Conservation (phyloP, 2,329 filamentous ascomycete genomes). For the Aspergillus unguis region DNA sequence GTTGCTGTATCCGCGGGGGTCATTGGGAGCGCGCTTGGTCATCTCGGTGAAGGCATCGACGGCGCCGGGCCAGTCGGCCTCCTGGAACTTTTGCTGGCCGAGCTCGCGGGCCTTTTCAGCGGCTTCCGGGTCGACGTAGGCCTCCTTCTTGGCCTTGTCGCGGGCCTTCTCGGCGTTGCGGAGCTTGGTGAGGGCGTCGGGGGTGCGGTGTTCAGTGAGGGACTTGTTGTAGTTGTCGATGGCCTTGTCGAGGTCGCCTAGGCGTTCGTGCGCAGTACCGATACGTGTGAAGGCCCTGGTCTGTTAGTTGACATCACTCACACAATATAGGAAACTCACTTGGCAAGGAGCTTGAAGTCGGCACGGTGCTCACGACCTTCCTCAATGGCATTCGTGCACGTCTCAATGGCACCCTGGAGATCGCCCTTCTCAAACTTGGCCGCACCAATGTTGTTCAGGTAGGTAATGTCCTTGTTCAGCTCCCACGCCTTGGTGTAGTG, state of each 20-base stretch:
- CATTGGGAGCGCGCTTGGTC: slow-evolving; percentile 90
- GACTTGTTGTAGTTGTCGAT: slow-evolving; percentile 90
- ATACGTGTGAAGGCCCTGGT: slow-evolving; percentile 81
- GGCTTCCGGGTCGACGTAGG: slow-evolving; percentile 86
- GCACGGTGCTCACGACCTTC: slow-evolving; percentile 86
- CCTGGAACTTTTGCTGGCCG: slow-evolving; percentile 96
- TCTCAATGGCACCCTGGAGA: slow-evolving; percentile 79
- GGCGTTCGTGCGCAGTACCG: slow-evolving; percentile 87
- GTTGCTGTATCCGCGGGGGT: slow-evolving; percentile 94
- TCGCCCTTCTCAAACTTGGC: slow-evolving; percentile 96
- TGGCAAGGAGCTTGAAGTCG: slow-evolving; percentile 97
- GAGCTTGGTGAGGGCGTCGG: slow-evolving; percentile 89
- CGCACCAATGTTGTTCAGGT: slow-evolving; percentile 92
- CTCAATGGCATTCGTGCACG: slow-evolving; percentile 82
- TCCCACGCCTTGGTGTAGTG: slow-evolving; percentile 98
- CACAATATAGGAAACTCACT: slow-evolving; percentile 49
- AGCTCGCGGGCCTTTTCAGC: slow-evolving; percentile 93
- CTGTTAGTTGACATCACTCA: slow-evolving; percentile 10
- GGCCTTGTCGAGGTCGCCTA: slow-evolving; percentile 73
- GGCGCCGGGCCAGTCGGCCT: slow-evolving; percentile 88
- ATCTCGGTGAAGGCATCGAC: slow-evolving; percentile 95
- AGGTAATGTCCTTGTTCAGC: slow-evolving; percentile 90
- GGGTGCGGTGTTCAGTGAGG: slow-evolving; percentile 92
- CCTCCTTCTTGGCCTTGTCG: slow-evolving; percentile 67
- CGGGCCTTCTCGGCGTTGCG: slow-evolving; percentile 85